A percentile compares a stretch with the other conserved stretches of the same genome.
Evolutionary conservation across 208 protist genomes (phyloP).

Genomic region (Porcisia hertigi): DNA sequence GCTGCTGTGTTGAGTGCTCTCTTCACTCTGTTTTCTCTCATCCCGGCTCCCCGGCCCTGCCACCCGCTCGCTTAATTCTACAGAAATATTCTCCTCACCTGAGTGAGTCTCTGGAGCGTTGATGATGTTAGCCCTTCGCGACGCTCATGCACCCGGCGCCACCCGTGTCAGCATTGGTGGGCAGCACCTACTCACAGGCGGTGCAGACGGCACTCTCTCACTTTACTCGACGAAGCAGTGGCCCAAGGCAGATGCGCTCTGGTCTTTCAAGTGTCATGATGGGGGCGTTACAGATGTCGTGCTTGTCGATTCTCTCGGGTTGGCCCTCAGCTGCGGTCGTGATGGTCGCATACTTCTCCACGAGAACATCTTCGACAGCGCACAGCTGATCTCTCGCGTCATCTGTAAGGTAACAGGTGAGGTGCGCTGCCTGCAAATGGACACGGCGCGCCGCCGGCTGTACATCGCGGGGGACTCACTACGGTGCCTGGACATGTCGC

Average conservation of each 20-base stretch:
- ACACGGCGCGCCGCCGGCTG: constrained; percentile 54
- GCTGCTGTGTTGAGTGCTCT: too few species aligned
- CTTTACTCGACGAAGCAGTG: constrained; percentile 56
- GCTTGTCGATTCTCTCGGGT: constrained; percentile 44
- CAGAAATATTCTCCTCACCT: neutral
- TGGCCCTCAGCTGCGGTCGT: constrained; percentile 70
- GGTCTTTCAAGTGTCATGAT: constrained; percentile 75
- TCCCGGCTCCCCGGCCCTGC: too few species aligned
- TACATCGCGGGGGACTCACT: constrained; percentile 88
- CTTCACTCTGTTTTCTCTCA: too few species aligned
- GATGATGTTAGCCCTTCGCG: constrained; percentile 40
- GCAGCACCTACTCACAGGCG: constrained; percentile 62
- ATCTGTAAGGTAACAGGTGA: constrained; percentile 83
- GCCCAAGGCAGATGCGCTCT: constrained; percentile 44
- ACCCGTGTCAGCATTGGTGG: constrained; percentile 67
- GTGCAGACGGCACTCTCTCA: constrained; percentile 73
- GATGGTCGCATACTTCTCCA: constrained; percentile 81
- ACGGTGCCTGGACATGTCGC: constrained; percentile 63
- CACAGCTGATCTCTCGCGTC: constrained; percentile 49
- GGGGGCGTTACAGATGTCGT: constrained; percentile 61
- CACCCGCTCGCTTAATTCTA: too few species aligned
- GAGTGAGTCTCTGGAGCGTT: neutral
- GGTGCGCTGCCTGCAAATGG: constrained; percentile 71
- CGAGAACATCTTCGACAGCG: constrained; percentile 46
- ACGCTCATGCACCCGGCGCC: constrained; percentile 48